phyloP scores from a whole-genome alignment of 1,139 yeast genomes.

The Diutina siamensis region DNA sequence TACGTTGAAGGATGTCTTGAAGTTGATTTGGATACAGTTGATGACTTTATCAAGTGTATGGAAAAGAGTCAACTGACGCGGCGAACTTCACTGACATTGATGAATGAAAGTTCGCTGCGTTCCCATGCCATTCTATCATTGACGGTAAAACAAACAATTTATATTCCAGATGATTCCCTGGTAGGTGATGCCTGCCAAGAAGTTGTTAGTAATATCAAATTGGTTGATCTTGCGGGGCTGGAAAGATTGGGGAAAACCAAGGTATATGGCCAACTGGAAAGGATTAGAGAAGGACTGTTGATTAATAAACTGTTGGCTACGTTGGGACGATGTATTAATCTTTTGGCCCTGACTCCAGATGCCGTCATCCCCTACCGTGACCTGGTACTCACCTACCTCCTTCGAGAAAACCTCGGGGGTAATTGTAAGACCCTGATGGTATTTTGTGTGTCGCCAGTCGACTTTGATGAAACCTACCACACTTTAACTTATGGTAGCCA shows the following conservation, averaged over 20 bases:
- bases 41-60: conserved; percentile 34
- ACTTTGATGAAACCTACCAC: conserved; percentile 62
- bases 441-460: conserved; percentile 66
- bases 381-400: conserved; percentile 57
- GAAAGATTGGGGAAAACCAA: conserved; percentile 59
- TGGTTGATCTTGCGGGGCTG: conserved; percentile 77
- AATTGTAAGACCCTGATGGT: conserved; percentile 68
- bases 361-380: conserved; percentile 63
- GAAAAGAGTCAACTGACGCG: conserved; percentile 38
- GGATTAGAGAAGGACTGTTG: conserved; percentile 63
- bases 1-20: conserved; percentile 57
- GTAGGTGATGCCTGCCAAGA: conserved; percentile 45
- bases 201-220: conserved; percentile 44
- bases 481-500: conserved; percentile 68
- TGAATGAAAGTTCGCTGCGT: conserved; percentile 61
- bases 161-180: conserved; percentile 12
- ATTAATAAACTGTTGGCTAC: conserved; percentile 70
- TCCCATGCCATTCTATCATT: conserved; percentile 72
- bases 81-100: conserved; percentile 57
- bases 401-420: conserved; percentile 64
- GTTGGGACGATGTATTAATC: conserved; percentile 60
- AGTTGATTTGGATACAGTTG: conserved; percentile 27
- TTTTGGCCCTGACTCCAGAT: conserved; percentile 31
- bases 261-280: conserved; percentile 45
- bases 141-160: conserved; percentile 44